phyloP scores from a whole-genome alignment of 768 basidiomycete species.

The Kwoniella mangroviensis region DNA sequence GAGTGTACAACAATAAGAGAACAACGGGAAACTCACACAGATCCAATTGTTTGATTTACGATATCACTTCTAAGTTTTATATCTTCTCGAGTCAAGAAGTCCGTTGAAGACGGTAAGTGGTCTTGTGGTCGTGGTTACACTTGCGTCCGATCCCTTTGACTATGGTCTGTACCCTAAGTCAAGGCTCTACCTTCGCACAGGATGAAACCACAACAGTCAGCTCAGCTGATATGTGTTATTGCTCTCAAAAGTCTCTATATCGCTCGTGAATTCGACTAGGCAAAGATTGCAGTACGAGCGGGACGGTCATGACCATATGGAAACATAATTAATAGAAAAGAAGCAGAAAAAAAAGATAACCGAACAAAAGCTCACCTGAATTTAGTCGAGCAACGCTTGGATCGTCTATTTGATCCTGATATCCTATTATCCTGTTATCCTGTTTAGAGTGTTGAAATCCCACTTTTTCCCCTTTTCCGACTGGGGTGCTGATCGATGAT shows the following conservation, averaged over 20 bases:
- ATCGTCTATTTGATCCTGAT: not conserved
- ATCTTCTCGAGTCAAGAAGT: not conserved
- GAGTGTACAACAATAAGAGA: not conserved
- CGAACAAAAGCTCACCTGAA: conserved; percentile 1
- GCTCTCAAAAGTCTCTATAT: not conserved
- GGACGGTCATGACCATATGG: not conserved
- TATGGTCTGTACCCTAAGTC: not conserved
- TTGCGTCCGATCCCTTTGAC: not conserved
- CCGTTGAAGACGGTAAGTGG: conserved; percentile 1
- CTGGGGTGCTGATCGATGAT: too few relatives aligned
- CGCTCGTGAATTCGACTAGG: not conserved
- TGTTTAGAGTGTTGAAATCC: not conserved
- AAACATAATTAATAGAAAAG: not conserved
- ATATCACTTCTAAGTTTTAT: not conserved
- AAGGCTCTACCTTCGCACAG: not conserved
- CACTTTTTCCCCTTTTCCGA: not conserved
- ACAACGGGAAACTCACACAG: conserved; percentile 9
- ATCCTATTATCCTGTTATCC: too few relatives aligned
- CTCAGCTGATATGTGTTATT: not conserved
- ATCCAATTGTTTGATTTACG: not conserved
- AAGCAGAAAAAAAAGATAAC: not conserved
- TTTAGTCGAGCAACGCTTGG: not conserved
- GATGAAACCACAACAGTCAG: not conserved
- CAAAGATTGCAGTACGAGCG: not conserved
- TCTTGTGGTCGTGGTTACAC: not conserved